phyloP scores from a whole-genome alignment of 2,329 filamentous ascomycete genomes.

The Dactylellina cionopaga region DNA sequence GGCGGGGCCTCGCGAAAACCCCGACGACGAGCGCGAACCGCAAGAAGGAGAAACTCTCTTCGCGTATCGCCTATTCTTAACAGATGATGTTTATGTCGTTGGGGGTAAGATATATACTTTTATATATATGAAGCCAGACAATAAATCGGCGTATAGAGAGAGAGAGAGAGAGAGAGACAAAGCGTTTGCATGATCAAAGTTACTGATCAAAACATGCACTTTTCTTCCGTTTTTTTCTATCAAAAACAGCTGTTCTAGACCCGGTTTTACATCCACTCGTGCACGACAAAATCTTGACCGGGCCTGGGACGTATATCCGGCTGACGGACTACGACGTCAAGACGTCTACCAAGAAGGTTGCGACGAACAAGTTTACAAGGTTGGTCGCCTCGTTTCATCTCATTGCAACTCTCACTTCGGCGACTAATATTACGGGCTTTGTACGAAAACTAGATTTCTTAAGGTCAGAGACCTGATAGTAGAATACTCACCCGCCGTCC shows the following conservation, averaged over 20 bases:
- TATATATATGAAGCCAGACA: not conserved
- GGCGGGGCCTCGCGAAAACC: slow-evolving; percentile 36
- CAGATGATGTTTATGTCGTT: slow-evolving; percentile 38
- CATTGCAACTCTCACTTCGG: too few relatives aligned
- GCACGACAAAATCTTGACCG: slow-evolving; percentile 32
- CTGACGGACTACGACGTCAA: slow-evolving; percentile 46
- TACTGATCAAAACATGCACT: too few relatives aligned
- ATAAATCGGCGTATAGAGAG: not conserved
- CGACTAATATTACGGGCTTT: not conserved
- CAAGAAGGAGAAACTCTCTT: slow-evolving; percentile 33
- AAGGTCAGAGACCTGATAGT: slow-evolving; percentile 38
- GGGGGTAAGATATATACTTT: slow-evolving; percentile 7
- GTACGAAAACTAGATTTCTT: slow-evolving; percentile 24
- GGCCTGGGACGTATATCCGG: slow-evolving; percentile 29
- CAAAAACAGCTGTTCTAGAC: slow-evolving; percentile 30
- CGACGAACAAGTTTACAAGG: slow-evolving; percentile 35
- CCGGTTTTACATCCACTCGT: slow-evolving; percentile 34
- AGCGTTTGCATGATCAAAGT: too few relatives aligned
- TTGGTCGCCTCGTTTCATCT: too few relatives aligned
- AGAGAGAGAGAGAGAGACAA: too few relatives aligned
- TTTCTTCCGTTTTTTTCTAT: not conserved
- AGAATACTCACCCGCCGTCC: slow-evolving; percentile 31
- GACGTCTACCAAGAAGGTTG: slow-evolving; percentile 30
- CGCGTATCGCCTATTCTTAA: slow-evolving; percentile 40
- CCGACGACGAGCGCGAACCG: slow-evolving; percentile 32